Percentiles rank a stretch among this genome's conserved stretches.
Evolutionary conservation across 495 filamentous ascomycete genomes (phyloP).

Genomic region (Penicillium antarcticum): DNA sequence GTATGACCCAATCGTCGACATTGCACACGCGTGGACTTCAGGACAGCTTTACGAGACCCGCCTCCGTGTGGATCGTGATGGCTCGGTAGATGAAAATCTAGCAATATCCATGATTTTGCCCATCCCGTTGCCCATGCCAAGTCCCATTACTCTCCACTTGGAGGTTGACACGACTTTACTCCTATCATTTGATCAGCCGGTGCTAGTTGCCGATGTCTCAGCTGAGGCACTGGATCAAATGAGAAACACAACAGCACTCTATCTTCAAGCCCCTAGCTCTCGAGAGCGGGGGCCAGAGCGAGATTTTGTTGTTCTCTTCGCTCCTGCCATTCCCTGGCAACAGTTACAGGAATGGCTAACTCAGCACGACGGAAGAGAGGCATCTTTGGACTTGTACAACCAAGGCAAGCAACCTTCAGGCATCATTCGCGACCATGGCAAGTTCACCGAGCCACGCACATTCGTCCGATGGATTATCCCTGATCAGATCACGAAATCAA

Average conservation of each 20-base stretch:
- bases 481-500: background rate
- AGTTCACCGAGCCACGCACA: slow-evolving; percentile 25
- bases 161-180: slow-evolving; percentile 37
- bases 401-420: slow-evolving; percentile 14
- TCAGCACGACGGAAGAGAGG: slow-evolving; percentile 18
- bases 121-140: slow-evolving; percentile 33
- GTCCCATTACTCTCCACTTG: slow-evolving; percentile 49
- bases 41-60: slow-evolving; percentile 30
- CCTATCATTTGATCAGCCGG: slow-evolving; percentile 31
- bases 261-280: slow-evolving; percentile 48
- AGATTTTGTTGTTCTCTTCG: slow-evolving; percentile 43
- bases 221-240: slow-evolving; percentile 16
- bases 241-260: slow-evolving; percentile 44
- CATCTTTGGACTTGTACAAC: slow-evolving; percentile 19
- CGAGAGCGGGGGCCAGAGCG: slow-evolving; percentile 27
- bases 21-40: slow-evolving; percentile 54
- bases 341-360: slow-evolving; percentile 24
- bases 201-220: slow-evolving; percentile 4
- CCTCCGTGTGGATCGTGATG: slow-evolving; percentile 28
- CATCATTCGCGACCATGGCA: slow-evolving; percentile 28
- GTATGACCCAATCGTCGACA: slow-evolving; percentile 62
- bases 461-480: slow-evolving; percentile 28
- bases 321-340: slow-evolving; percentile 18
- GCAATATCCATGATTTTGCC: slow-evolving; percentile 49
- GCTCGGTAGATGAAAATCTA: slow-evolving; percentile 23